These are phyloP conservation scores for Domatiomyces catenatus DNA, from an alignment of 2,329 filamentous ascomycete species.

Conservation along the genomic window DNA sequence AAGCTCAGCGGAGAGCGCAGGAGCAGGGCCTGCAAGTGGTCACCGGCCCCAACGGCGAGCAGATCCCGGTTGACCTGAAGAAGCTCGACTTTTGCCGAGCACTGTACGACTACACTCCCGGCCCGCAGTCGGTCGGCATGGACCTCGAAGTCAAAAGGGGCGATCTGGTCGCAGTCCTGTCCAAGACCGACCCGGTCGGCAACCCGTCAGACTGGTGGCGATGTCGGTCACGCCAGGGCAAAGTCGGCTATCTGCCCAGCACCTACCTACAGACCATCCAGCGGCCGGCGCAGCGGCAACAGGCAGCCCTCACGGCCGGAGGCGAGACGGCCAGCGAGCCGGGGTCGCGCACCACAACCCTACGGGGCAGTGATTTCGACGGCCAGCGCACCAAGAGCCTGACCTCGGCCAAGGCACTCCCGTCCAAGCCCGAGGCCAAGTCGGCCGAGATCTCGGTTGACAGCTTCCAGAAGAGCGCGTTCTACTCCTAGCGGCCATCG, in stretches of 20 bases:
- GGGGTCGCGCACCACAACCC: conserved; percentile 38
- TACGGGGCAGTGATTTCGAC: conserved; percentile 25
- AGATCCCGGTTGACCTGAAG: conserved; percentile 56
- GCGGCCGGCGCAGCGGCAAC: conserved; percentile 28
- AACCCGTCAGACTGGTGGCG: conserved; percentile 95
- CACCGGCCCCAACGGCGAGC: conserved; percentile 23
- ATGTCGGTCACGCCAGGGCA: conserved; percentile 75
- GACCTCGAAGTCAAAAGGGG: conserved; percentile 89
- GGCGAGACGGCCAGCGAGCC: conserved; percentile 22
- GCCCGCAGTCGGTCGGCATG: conserved; percentile 50
- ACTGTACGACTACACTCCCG: conserved; percentile 83
- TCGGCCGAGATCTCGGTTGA: conserved; percentile 50
- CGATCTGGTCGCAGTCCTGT: conserved; percentile 83
- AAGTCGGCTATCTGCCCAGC: conserved; percentile 79
- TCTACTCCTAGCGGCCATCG: conserved; percentile 40
- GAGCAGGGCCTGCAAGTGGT: conserved; percentile 30
- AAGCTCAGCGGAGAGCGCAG: conserved; percentile 43
- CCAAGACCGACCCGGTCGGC: conserved; percentile 81
- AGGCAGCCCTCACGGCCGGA: conserved; percentile 25
- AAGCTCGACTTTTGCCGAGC: conserved; percentile 95
- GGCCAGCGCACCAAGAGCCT: conserved; percentile 21
- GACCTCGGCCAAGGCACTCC: conserved; percentile 13
- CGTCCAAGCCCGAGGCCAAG: conserved; percentile 36
- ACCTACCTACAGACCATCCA: conserved; percentile 74
- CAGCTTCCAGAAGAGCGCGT: conserved; percentile 56